Conservation (phyloP, 1,284 basidiomycete genomes). For the Puccinia coronata region DNA sequence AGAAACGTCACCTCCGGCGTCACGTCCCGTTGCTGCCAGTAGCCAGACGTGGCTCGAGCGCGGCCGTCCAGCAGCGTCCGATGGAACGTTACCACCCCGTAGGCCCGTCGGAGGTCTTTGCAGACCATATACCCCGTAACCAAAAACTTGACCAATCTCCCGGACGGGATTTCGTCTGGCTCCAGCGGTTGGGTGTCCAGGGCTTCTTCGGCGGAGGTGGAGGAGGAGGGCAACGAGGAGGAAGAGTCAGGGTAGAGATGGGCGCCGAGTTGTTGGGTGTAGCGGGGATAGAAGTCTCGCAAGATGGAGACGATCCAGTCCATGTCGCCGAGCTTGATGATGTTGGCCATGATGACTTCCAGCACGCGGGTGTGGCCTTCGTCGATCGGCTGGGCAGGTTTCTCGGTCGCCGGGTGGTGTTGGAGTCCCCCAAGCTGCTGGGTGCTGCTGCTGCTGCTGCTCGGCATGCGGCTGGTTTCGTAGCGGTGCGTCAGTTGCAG, state of each 20-base stretch:
- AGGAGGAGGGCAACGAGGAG: background rate
- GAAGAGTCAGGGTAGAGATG: slow-evolving; percentile 21
- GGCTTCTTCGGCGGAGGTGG: too few species aligned
- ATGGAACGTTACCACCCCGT: background rate
- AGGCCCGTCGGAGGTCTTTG: background rate
- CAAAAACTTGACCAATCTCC: slow-evolving; percentile 34
- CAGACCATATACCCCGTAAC: slow-evolving; percentile 18
- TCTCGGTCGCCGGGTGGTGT: background rate
- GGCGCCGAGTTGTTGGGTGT: slow-evolving; percentile 11
- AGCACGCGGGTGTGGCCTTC: slow-evolving; percentile 4
- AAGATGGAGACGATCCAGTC: slow-evolving; percentile 47
- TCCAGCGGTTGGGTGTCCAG: background rate
- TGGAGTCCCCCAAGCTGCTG: too few species aligned
- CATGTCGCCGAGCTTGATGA: slow-evolving; percentile 29
- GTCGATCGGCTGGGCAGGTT: background rate
- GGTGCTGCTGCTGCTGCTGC: background rate
- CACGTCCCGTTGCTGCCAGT: background rate
- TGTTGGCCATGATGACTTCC: slow-evolving; percentile 24
- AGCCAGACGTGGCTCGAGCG: background rate
- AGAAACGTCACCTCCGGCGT: slow-evolving; percentile 28
- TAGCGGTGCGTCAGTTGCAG: background rate
- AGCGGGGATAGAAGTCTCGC: slow-evolving; percentile 19
- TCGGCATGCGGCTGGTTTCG: too few species aligned
- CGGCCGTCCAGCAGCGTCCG: background rate
- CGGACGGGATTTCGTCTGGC: slow-evolving; percentile 13